phyloP scores from a whole-genome alignment of 306 rosid species.

The Begonia peltatifolia region DNA sequence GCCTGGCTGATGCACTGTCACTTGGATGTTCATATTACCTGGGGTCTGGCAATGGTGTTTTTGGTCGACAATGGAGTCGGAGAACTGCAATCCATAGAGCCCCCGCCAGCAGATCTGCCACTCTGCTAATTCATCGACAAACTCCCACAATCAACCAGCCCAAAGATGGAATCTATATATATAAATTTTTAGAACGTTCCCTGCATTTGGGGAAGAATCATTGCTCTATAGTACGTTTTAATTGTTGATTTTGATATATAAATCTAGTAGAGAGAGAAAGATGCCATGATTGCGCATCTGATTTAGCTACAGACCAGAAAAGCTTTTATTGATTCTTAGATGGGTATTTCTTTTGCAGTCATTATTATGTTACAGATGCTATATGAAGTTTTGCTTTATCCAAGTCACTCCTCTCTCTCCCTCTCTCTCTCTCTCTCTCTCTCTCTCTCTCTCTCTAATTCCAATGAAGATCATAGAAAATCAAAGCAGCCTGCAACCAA shows the following conservation, averaged over 20 bases:
- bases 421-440: background rate
- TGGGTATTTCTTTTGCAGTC: background rate
- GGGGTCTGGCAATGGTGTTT: slow-evolving; percentile 93
- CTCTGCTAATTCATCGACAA: slow-evolving; percentile 29
- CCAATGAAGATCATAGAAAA: no score
- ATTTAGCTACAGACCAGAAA: background rate
- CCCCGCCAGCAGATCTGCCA: slow-evolving; percentile 70
- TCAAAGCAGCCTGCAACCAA: no score
- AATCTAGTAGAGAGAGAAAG: background rate
- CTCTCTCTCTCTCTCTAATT: background rate
- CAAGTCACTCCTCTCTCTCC: background rate
- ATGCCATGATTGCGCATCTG: background rate
- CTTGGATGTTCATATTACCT: slow-evolving; percentile 79
- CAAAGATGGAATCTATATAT: background rate
- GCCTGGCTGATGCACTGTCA: slow-evolving; percentile 95
- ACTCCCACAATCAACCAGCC: background rate
- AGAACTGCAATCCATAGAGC: slow-evolving; percentile 44
- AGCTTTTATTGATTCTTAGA: background rate
- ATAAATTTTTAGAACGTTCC: background rate
- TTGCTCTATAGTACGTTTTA: background rate
- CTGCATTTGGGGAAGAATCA: background rate
- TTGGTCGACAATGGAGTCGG: slow-evolving; percentile 82
- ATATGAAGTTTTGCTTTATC: background rate
- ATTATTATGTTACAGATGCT: background rate
- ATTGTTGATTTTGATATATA: background rate